Evolutionary conservation across 148 eudicot species (phyloP), one percentile per base, ranked within the genome.

Genomic region (Euryodendron excelsum): DNA sequence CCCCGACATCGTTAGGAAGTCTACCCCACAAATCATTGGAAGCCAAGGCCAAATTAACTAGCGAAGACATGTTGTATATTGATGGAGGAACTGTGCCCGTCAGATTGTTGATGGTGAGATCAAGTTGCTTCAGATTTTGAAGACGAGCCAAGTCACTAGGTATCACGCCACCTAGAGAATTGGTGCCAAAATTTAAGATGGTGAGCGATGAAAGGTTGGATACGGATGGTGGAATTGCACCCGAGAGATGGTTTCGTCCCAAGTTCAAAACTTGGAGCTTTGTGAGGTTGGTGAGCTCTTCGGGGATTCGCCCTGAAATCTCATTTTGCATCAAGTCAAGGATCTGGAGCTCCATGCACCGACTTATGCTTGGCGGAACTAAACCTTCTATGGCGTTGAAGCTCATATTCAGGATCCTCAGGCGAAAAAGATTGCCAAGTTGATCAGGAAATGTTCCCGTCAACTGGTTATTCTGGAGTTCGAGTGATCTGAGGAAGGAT

Each of bases 61-160:
- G 55, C 0, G 85, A 82, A 41, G 88, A 80, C 85, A 83, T 85
- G 75, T 82, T 83, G 53, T 82, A 82, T n/a, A 82, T 77, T 0
- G 81, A 17, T 3, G 80, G 65, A 23, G 85, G 88, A 30, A 85
- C 76, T 17, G 69, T 63, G 30, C 88, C 88, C 0, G 62, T 82
- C 36, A 82, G 81, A 36, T 77, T 69, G 77, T 85, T 85, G n/a
- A 74, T 82, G 47, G 80, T 64, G 11, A 83, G 78, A 47, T 80
- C 86, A 47, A 83, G 86, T 23, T 10, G 72, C 30, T 83, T 60
- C 52, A 86, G 71, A 20, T 41, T 78, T 5, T 34, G 67, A 71
- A 86, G 80, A 47, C 75, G 80, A 3, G 45, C 12, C 39, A 86
- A 28, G 37, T 82, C 82, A 25, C 23, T 60, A 1, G 88, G 88